Evolutionary conservation across 75 land plant genomes (phyloP).

Genomic region (Larix kaempferi): DNA sequence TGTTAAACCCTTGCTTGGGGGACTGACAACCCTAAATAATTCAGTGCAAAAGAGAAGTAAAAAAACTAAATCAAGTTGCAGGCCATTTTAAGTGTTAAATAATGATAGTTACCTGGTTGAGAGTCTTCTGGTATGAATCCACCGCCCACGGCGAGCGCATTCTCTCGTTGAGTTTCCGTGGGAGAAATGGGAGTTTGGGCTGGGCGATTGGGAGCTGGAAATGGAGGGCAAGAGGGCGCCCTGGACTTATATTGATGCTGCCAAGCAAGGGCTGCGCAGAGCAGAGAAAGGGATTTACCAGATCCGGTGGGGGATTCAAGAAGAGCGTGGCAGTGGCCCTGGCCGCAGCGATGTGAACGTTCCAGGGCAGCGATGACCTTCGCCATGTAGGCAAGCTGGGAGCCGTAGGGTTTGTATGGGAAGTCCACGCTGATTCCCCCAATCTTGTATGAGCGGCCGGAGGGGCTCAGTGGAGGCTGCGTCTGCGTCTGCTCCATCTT

Average conservation of each 20-base stretch:
- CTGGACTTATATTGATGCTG: constrained; percentile 37
- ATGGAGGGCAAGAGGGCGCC: neutral
- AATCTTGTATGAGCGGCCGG: constrained; percentile 33
- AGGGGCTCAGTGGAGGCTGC: too few relatives aligned
- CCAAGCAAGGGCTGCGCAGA: constrained; percentile 95
- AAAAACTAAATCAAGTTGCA: neutral
- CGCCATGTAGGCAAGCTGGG: constrained; percentile 95
- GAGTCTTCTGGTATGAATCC: constrained; percentile 82
- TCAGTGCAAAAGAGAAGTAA: neutral
- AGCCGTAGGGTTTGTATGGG: constrained; percentile 89
- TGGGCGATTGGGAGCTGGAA: neutral
- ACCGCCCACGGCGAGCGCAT: constrained; percentile 65
- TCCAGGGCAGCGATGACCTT: constrained; percentile 83
- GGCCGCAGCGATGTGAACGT: constrained; percentile 38
- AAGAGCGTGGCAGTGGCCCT: constrained; percentile 85
- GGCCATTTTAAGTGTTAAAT: neutral
- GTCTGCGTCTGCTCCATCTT: constrained; percentile 2
- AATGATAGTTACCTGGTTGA: constrained; percentile 19
- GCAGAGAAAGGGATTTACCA: constrained; percentile 89
- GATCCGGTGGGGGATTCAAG: constrained; percentile 99
- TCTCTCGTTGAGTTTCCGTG: constrained; percentile 6
- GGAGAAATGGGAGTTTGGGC: constrained; percentile 9
- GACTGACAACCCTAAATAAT: neutral
- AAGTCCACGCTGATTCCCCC: constrained; percentile 84
- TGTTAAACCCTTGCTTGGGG: too few relatives aligned